A percentile compares a stretch with the other conserved stretches of the same genome.
phyloP scores from a whole-genome alignment of 2,329 filamentous ascomycete species.

The Talaromyces atroroseus region DNA sequence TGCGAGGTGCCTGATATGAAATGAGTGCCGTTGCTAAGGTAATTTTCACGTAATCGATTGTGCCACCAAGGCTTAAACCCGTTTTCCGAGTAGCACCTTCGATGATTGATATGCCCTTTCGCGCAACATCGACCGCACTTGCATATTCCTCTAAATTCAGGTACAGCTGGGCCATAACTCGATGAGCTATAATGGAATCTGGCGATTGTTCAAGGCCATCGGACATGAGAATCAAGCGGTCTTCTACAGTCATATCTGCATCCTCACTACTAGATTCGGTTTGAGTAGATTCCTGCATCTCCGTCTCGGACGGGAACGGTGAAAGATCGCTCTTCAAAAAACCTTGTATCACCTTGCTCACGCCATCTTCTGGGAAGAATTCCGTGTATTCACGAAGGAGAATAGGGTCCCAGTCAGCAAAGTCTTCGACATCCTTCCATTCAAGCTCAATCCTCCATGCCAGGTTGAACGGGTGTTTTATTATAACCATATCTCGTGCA shows the following conservation, averaged over 20 bases:
- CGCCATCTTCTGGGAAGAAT: slow-evolving; percentile 77
- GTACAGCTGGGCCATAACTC: slow-evolving; percentile 78
- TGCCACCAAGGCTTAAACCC: slow-evolving; percentile 64
- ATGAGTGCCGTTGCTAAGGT: slow-evolving; percentile 83
- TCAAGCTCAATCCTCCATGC: slow-evolving; percentile 90
- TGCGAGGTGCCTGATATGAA: slow-evolving; percentile 80
- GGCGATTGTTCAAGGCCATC: slow-evolving; percentile 60
- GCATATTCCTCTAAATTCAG: slow-evolving; percentile 80
- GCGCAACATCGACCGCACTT: slow-evolving; percentile 70
- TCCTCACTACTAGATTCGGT: slow-evolving; percentile 35
- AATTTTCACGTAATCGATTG: slow-evolving; percentile 67
- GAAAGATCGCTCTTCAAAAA: slow-evolving; percentile 80
- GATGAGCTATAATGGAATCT: slow-evolving; percentile 73
- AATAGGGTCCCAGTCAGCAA: slow-evolving; percentile 70
- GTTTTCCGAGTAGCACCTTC: slow-evolving; percentile 58
- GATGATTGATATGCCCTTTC: slow-evolving; percentile 63
- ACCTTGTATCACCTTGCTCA: slow-evolving; percentile 74
- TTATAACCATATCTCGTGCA: slow-evolving; percentile 89
- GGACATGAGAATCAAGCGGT: slow-evolving; percentile 74
- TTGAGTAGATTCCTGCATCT: slow-evolving; percentile 50
- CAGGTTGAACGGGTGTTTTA: slow-evolving; percentile 81
- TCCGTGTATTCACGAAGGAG: slow-evolving; percentile 74
- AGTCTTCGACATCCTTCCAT: slow-evolving; percentile 73
- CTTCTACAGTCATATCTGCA: slow-evolving; percentile 62
- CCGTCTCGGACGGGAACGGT: slow-evolving; percentile 59